Evolutionary conservation across 2,329 filamentous ascomycete genomes (phyloP).

Genomic region (Alternaria hordeiaustralica): DNA sequence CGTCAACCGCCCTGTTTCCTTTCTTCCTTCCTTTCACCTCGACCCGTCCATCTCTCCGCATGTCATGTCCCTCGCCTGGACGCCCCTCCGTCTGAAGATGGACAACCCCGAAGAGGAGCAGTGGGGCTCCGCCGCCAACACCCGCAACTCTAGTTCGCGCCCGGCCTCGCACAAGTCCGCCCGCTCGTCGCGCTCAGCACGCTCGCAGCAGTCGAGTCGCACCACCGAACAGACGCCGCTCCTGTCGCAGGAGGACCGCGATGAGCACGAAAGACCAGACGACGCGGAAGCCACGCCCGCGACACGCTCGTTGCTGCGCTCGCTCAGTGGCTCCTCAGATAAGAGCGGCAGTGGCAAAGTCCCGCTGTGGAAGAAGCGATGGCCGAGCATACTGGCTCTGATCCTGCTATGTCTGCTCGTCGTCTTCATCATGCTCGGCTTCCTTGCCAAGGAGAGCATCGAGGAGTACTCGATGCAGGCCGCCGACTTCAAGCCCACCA

Average conservation of each 20-base stretch:
- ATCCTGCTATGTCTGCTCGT: constrained; percentile 67
- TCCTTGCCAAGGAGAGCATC: constrained; percentile 79
- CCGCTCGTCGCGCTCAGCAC: constrained; percentile 41
- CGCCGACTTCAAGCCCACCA: constrained; percentile 80
- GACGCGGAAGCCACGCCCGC: constrained; percentile 38
- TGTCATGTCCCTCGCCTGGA: constrained; percentile 14
- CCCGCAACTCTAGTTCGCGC: constrained; percentile 45
- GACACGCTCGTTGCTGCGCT: constrained; percentile 45
- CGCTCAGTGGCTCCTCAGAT: constrained; percentile 35
- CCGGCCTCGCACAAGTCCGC: constrained; percentile 47
- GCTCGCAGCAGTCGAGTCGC: constrained; percentile 38
- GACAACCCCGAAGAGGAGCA: constrained; percentile 37
- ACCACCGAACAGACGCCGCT: constrained; percentile 52
- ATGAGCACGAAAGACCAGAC: constrained; percentile 29
- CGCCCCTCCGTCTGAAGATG: constrained; percentile 13
- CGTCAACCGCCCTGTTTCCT: background rate
- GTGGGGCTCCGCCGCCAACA: constrained; percentile 38
- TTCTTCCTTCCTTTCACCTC: constrained; percentile 1
- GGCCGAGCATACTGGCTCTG: constrained; percentile 81
- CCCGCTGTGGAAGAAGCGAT: constrained; percentile 59
- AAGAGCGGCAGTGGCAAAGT: constrained; percentile 28
- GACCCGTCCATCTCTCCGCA: constrained; percentile 1
- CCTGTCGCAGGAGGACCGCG: constrained; percentile 37
- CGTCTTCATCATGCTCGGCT: constrained; percentile 79
- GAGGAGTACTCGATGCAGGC: constrained; percentile 88